These are phyloP conservation scores for Aspergillus novofumigatus DNA, from an alignment of 2,329 filamentous ascomycete species.

Conservation along the genomic window DNA sequence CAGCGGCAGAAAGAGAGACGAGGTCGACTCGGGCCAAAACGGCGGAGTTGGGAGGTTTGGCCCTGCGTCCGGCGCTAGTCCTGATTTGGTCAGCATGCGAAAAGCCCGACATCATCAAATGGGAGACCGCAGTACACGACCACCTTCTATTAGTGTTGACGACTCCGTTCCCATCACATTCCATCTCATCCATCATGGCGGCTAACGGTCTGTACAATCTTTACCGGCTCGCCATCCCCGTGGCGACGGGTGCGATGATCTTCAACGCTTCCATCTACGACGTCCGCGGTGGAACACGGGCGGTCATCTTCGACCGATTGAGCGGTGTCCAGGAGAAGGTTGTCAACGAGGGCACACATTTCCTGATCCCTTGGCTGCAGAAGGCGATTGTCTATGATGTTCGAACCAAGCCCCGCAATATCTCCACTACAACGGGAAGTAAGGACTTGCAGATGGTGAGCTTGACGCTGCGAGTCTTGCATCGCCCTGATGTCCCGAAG, in stretches of 20 bases:
- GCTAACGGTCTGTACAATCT: conserved; percentile 33
- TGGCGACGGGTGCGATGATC: conserved; percentile 63
- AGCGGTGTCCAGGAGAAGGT: conserved; percentile 90
- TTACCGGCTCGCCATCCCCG: conserved; percentile 61
- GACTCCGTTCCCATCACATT: conserved; percentile 4
- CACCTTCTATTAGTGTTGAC: conserved; percentile 1
- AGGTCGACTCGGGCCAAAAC: conserved; percentile 25
- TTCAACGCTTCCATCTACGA: conserved; percentile 86
- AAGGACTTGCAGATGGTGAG: conserved; percentile 99
- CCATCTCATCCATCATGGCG: conserved; percentile 43
- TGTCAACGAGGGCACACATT: conserved; percentile 94
- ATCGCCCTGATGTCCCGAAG: conserved; percentile 86
- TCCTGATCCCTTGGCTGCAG: conserved; percentile 93
- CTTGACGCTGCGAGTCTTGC: conserved; percentile 90
- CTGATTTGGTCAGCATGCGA: conserved; percentile 28
- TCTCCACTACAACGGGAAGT: conserved; percentile 93
- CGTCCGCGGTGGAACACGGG: conserved; percentile 88
- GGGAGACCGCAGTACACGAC: conserved; percentile 10
- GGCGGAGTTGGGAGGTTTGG: conserved; percentile 28
- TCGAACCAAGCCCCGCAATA: conserved; percentile 93
- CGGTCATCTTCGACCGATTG: conserved; percentile 95
- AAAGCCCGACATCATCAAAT: conserved; percentile 36
- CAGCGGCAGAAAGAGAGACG: conserved; percentile 17
- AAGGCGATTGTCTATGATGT: conserved; percentile 94
- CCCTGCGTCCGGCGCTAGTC: conserved; percentile 29